Conservation (phyloP, 192 early-diverging fungal species). For the Neocallimastix lanati region DNA sequence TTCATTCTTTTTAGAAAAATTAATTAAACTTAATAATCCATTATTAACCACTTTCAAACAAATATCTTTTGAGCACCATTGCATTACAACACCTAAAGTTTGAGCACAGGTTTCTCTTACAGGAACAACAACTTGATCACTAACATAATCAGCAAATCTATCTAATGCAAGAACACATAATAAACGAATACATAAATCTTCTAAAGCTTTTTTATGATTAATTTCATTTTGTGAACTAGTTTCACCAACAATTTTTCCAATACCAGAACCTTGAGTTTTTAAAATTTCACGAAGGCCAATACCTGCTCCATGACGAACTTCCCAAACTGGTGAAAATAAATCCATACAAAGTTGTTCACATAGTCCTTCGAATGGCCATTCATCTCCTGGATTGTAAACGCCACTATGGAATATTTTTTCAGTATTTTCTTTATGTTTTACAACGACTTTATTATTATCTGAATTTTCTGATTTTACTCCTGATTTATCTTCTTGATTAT, state of each 20-base stretch:
- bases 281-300: constrained; percentile 80
- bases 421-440: constrained; percentile 12
- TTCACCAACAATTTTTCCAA: constrained; percentile 47
- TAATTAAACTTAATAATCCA: constrained; percentile 37
- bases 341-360: constrained; percentile 50
- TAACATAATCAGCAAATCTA: constrained; percentile 90
- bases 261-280: constrained; percentile 66
- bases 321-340: constrained; percentile 65
- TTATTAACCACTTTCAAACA: constrained; percentile 31
- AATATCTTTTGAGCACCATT: constrained; percentile 24
- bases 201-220: constrained; percentile 60
- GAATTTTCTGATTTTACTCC: neutral
- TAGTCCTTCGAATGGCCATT: constrained; percentile 54
- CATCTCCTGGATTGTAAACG: constrained; percentile 18
- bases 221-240: constrained; percentile 29
- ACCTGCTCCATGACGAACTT: constrained; percentile 85
- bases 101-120: constrained; percentile 89
- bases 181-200: constrained; percentile 76
- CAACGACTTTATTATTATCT: constrained; percentile 3
- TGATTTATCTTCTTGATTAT: neutral
- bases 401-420: constrained; percentile 6
- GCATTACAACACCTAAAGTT: constrained; percentile 46
- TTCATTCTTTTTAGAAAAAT: constrained; percentile 3
- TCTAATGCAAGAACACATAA: constrained; percentile 87
- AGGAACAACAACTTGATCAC: constrained; percentile 84